Evolutionary conservation across 2,329 filamentous ascomycete genomes (phyloP).

Genomic region (Biscogniauxia marginata): DNA sequence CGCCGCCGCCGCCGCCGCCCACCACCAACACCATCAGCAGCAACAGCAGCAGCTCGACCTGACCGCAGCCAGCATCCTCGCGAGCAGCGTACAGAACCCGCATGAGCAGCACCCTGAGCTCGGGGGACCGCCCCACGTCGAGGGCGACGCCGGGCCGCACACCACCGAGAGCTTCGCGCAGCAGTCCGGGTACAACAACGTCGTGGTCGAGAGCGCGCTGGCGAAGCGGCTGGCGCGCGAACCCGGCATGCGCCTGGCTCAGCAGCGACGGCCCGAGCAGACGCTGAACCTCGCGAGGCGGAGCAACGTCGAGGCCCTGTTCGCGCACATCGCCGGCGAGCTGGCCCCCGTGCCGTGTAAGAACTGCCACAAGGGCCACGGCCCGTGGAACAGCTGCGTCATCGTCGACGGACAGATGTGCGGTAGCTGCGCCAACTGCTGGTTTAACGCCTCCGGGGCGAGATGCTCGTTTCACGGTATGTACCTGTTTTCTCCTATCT

Average conservation of each 20-base stretch:
- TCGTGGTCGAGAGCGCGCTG: constrained; percentile 53
- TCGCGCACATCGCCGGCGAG: constrained; percentile 56
- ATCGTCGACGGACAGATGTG: constrained; percentile 60
- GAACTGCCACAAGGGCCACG: constrained; percentile 60
- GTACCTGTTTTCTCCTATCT: constrained; percentile 18
- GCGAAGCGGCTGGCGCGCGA: constrained; percentile 54
- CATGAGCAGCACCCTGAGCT: constrained; percentile 32
- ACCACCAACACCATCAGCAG: constrained; percentile 33
- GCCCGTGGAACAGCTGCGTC: constrained; percentile 59
- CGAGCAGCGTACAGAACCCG: constrained; percentile 30
- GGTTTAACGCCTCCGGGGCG: constrained; percentile 61
- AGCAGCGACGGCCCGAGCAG: constrained; percentile 54
- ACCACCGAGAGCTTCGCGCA: constrained; percentile 49
- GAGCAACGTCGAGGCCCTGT: constrained; percentile 59
- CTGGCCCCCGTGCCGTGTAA: constrained; percentile 51
- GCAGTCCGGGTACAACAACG: constrained; percentile 45
- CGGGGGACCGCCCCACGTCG: constrained; percentile 19
- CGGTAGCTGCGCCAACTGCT: constrained; percentile 62
- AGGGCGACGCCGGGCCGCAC: constrained; percentile 21
- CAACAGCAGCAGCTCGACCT: constrained; percentile 34
- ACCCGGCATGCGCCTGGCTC: constrained; percentile 47
- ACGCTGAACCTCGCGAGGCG: constrained; percentile 54
- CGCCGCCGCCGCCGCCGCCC: constrained; percentile 33
- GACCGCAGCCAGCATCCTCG: constrained; percentile 32
- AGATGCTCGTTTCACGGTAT: constrained; percentile 60